Base-by-base conservation (phyloP, 1,284 basidiomycete species). In the Dichomitus squalens region DNA sequence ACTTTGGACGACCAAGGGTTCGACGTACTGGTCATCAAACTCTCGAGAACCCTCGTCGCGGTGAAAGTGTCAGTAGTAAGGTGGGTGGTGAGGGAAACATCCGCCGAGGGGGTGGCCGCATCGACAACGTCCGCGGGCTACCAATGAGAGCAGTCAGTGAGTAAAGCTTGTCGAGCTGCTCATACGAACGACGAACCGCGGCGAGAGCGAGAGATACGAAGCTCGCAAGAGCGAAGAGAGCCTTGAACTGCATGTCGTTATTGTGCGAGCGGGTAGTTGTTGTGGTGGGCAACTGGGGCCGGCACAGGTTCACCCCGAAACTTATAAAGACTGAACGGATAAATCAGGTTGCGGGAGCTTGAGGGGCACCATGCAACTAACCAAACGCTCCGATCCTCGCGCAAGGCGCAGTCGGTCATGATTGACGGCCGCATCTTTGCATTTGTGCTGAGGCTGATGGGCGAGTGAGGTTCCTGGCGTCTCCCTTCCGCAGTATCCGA, bases 341-440 rank as follows among this genome's bases (percentile, higher is more conserved):
- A 14, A 34, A 21, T 49, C 33, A 23, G 23, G 16, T 21, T 29
- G 39, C 39, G 20, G 16, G 8, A 31, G 16, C 7, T 7, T 29
- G 12, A 12, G 49, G 21, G 49, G n/a, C 11, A n/a, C n/a, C n/a
- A n/a, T n/a, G n/a, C n/a, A n/a, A n/a, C n/a, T n/a, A n/a, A n/a
- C n/a, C n/a, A n/a, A n/a, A n/a, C n/a, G n/a, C 27, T 58, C 48
- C 61, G 61, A 63, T 52, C 23, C 39, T 63, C 61, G 61, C 61
- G 56, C 38, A 53, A 63, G 43, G 49, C 61, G 58, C 58, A 60
- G 61, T 49, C 44, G 50, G 53, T 55, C 55, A 49, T 31, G 39
- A 53, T 29, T 18, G n/a, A 29, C 21, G 27, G 43, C 48, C 21
- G 36, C 31, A 8, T 36, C 34, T 31, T 31, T 25, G 4, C 39